Evolutionary conservation across 2,329 filamentous ascomycete species (phyloP).

Genomic region (Cladosporium sp.): DNA sequence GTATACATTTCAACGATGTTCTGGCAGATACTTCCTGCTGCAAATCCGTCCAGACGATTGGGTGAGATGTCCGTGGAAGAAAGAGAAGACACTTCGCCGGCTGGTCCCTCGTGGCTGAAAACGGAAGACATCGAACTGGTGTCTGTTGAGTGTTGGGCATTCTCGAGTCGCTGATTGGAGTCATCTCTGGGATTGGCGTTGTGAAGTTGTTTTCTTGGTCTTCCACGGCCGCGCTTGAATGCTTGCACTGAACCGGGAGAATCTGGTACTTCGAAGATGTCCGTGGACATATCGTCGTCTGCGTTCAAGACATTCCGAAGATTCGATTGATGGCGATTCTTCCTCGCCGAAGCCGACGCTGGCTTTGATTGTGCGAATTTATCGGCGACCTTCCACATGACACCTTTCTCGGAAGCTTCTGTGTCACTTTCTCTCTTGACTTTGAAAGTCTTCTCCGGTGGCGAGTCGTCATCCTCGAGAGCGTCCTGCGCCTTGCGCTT

Average conservation of each 20-base stretch:
- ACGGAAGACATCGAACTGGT: constrained; percentile 12
- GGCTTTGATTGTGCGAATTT: constrained; percentile 2
- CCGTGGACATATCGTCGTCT: constrained; percentile 15
- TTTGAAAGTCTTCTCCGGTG: background rate
- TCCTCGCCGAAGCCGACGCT: constrained; percentile 18
- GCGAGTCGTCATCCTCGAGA: background rate
- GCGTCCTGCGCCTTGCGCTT: background rate
- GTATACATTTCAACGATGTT: constrained; percentile 29
- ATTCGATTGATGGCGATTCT: constrained; percentile 23
- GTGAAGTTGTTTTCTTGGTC: constrained; percentile 19
- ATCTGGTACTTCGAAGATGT: constrained; percentile 21
- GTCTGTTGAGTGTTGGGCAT: constrained; percentile 5
- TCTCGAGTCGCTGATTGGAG: background rate
- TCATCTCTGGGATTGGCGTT: background rate
- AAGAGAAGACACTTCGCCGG: constrained; percentile 5
- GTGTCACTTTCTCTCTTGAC: background rate
- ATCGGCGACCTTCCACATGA: constrained; percentile 3
- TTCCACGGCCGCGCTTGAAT: constrained; percentile 20
- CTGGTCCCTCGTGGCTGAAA: constrained; percentile 6
- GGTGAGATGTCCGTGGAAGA: constrained; percentile 7
- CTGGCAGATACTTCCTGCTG: constrained; percentile 25
- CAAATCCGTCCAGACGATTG: constrained; percentile 21
- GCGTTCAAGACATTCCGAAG: constrained; percentile 26
- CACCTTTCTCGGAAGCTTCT: background rate
- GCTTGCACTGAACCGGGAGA: constrained; percentile 20